Evolutionary conservation across 352 stramenopile genomes (phyloP), one percentile per base, ranked within the genome.

Genomic region (Pythium biforme): DNA sequence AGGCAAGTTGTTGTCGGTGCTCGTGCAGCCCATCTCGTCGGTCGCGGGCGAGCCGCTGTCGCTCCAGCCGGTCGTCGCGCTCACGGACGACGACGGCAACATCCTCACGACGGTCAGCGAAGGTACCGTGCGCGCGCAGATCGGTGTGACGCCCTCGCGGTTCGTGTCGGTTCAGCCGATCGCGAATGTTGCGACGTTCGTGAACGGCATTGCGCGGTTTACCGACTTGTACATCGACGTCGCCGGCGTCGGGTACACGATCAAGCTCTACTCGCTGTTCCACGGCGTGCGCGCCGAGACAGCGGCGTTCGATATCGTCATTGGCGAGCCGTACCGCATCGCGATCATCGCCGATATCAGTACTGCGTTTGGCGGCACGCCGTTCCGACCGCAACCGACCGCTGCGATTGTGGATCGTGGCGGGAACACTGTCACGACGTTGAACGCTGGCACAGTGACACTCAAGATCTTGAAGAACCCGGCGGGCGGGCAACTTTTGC

Each of bases 11-110:
- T 52, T 94, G 23, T 76, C 68, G 10, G 74, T 93, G 17, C 72
- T 94, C 17, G 77, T 87, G 9, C 85, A 94, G 59, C 85, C 86
- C 1, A 66, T 83, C 29, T 77, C 69, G 17, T 89, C 81, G 19
- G 72, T 72, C 12, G 85, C 81, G 15, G 85, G 86, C 46, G 83
- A 92, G 40, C 68, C 64, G 12, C 64, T 94, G 34, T 65, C 67
- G 5, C 70, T 89, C 17, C 78, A 90, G 41, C 83, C 83, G 0
- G 79, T 87, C 31, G 67, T 94, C 3, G 81, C 81, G 20, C 69
- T 95, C 29, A 88, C 82, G 22, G 85, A 95, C 39, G 83, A 91
- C 56, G 73, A 75, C 34, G 84, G 83, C 40, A 90, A 90, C 62
- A 90, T 94, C 58, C 69, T 93, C 26, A 86, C 75, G 19, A 74